A percentile compares a stretch with the other conserved stretches of the same genome.
Conservation (phyloP, 1,284 basidiomycete species). For the Trametes polyzona region DNA sequence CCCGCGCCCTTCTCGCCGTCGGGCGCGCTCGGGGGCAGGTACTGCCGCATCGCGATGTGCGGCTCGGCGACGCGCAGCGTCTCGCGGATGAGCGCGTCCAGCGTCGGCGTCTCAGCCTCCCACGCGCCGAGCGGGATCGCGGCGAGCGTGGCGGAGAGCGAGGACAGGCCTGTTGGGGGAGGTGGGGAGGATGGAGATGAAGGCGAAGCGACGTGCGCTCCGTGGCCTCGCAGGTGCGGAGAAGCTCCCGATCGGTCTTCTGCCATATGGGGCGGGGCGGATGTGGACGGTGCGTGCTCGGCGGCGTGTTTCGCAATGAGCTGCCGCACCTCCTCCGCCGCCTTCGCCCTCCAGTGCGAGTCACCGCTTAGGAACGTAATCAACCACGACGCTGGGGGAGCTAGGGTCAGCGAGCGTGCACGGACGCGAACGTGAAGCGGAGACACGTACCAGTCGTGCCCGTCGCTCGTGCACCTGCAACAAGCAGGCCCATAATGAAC, state of each 20-base stretch:
- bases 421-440: conserved; percentile 17
- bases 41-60: conserved; percentile 76
- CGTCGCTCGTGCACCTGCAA: conserved; percentile 75
- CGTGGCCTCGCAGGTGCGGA: not conserved
- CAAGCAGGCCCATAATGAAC: conserved; percentile 80
- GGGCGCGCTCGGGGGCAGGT: conserved; percentile 51
- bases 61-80: conserved; percentile 77
- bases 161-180: conserved; percentile 31
- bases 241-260: conserved; percentile 14
- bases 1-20: conserved; percentile 1
- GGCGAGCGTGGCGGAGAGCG: conserved; percentile 54
- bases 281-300: conserved; percentile 39
- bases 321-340: conserved; percentile 59
- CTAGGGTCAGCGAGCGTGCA: conserved; percentile 13
- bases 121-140: conserved; percentile 66
- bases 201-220: not conserved
- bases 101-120: conserved; percentile 67
- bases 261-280: conserved; percentile 8
- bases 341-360: conserved; percentile 61
- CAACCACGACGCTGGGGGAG: conserved; percentile 63
- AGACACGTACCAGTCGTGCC: conserved; percentile 61
- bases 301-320: conserved; percentile 53
- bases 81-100: conserved; percentile 73
- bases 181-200: no score
- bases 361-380: conserved; percentile 69